Evolutionary conservation across 371 early-diverging fungal species (phyloP).

Genomic region (Smittium culicis): DNA sequence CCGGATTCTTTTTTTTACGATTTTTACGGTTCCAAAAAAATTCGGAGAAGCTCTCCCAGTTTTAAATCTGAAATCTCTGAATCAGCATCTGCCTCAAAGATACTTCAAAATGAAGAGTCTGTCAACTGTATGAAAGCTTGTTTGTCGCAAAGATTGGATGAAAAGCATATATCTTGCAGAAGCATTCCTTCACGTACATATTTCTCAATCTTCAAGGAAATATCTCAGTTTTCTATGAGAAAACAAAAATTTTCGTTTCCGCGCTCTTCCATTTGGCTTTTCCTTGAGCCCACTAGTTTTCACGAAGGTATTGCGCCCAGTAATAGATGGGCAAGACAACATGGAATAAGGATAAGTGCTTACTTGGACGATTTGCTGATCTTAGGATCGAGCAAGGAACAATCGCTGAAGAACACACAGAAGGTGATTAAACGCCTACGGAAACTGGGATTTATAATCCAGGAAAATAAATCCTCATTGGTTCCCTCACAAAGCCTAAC

Average conservation of each 20-base stretch:
- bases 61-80: neutral
- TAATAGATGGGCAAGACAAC: slow-evolving; percentile 22
- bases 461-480: slow-evolving; percentile 19
- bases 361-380: slow-evolving; percentile 32
- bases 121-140: slow-evolving; percentile 23
- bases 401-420: slow-evolving; percentile 12
- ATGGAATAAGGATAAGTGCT: slow-evolving; percentile 25
- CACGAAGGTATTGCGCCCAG: slow-evolving; percentile 31
- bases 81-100: neutral
- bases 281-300: slow-evolving; percentile 33
- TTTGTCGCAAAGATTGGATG: slow-evolving; percentile 22
- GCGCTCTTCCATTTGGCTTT: slow-evolving; percentile 33
- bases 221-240: slow-evolving; percentile 35
- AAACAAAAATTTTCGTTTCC: slow-evolving; percentile 32
- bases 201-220: slow-evolving; percentile 18
- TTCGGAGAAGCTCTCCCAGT: neutral
- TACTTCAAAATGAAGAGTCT: slow-evolving; percentile 18
- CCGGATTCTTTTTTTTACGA: neutral
- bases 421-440: slow-evolving; percentile 18
- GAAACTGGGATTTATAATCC: slow-evolving; percentile 23
- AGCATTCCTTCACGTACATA: slow-evolving; percentile 29
- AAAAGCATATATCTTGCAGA: slow-evolving; percentile 24
- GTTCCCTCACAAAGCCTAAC: slow-evolving; percentile 25
- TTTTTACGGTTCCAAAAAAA: neutral
- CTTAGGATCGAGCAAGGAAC: slow-evolving; percentile 9